Evolutionary conservation across 2,329 filamentous ascomycete genomes (phyloP).

Genomic region (Cryphonectria nitschkei): DNA sequence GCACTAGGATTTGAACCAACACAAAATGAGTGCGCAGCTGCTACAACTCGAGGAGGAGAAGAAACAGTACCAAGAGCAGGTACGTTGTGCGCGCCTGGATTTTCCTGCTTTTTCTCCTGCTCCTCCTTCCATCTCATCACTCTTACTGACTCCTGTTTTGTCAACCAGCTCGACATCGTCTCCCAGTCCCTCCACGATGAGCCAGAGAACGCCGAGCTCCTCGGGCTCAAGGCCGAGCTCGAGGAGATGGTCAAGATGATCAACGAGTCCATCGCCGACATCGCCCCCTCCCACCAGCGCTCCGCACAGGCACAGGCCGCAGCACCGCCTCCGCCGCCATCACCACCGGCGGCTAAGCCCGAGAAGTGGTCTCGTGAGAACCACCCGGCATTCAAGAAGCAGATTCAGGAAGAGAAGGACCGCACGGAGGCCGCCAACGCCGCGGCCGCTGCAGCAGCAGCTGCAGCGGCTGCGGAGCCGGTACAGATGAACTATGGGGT

Average conservation of each 20-base stretch:
- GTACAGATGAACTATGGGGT: slow-evolving; percentile 71
- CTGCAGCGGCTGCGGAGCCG: slow-evolving; percentile 22
- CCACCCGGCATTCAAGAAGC: slow-evolving; percentile 74
- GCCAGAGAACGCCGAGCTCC: slow-evolving; percentile 77
- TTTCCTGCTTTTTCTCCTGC: neutral
- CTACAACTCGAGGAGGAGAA: slow-evolving; percentile 55
- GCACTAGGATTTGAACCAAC: neutral
- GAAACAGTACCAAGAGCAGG: slow-evolving; percentile 61
- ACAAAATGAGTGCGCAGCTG: slow-evolving; percentile 46
- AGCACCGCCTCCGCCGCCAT: slow-evolving; percentile 44
- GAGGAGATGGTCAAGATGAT: slow-evolving; percentile 79
- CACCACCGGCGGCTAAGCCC: slow-evolving; percentile 50
- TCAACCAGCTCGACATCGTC: slow-evolving; percentile 73
- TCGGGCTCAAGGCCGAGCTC: slow-evolving; percentile 78
- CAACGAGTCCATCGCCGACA: slow-evolving; percentile 79
- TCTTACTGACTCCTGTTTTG: slow-evolving; percentile 29
- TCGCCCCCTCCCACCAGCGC: slow-evolving; percentile 58
- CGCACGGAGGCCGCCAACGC: slow-evolving; percentile 35
- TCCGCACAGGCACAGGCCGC: slow-evolving; percentile 47
- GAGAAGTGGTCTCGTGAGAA: slow-evolving; percentile 82
- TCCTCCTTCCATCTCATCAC: neutral
- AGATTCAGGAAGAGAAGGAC: slow-evolving; percentile 56
- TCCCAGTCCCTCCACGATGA: slow-evolving; percentile 76
- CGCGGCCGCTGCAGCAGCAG: slow-evolving; percentile 18
- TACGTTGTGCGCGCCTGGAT: slow-evolving; percentile 36